These are phyloP conservation scores for Pestalotiopsis sp. DNA, from an alignment of 2,329 filamentous ascomycete species.

Conservation along the genomic window DNA sequence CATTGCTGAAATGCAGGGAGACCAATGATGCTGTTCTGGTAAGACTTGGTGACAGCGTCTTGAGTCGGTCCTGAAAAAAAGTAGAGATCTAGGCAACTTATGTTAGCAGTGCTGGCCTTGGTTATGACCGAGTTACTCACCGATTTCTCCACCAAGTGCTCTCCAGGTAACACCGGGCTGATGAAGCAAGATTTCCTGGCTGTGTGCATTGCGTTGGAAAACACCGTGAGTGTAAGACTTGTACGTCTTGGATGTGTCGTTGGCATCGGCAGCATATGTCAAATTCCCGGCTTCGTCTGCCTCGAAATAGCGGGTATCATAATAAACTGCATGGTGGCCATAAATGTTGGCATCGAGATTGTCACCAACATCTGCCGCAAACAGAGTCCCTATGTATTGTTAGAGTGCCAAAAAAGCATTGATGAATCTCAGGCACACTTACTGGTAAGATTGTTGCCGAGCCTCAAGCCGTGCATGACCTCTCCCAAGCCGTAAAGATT, in stretches of 20 bases:
- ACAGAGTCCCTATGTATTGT: slow-evolving; percentile 45
- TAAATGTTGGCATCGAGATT: slow-evolving; percentile 72
- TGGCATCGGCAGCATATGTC: slow-evolving; percentile 57
- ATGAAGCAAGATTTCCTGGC: slow-evolving; percentile 70
- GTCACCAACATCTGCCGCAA: slow-evolving; percentile 69
- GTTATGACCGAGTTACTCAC: not conserved
- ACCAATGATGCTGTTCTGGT: slow-evolving; percentile 68
- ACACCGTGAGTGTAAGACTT: slow-evolving; percentile 75
- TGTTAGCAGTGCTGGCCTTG: not conserved
- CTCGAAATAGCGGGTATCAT: slow-evolving; percentile 78
- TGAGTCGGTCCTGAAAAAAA: slow-evolving; percentile 76
- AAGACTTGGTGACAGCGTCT: slow-evolving; percentile 69
- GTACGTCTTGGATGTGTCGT: slow-evolving; percentile 57
- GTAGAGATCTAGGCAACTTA: slow-evolving; percentile 64
- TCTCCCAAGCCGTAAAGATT: slow-evolving; percentile 79
- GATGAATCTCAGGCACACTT: slow-evolving; percentile 19
- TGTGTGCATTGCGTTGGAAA: slow-evolving; percentile 76
- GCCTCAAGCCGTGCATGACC: slow-evolving; percentile 68
- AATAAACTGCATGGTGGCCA: slow-evolving; percentile 76
- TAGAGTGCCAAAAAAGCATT: not conserved
- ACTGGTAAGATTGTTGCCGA: slow-evolving; percentile 75
- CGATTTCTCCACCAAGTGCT: slow-evolving; percentile 71
- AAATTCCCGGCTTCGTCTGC: slow-evolving; percentile 49
- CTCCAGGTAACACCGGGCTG: slow-evolving; percentile 72
- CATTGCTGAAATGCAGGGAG: slow-evolving; percentile 81